phyloP scores from a whole-genome alignment of 2,329 filamentous ascomycete genomes.

The Seiridium cupressi region DNA sequence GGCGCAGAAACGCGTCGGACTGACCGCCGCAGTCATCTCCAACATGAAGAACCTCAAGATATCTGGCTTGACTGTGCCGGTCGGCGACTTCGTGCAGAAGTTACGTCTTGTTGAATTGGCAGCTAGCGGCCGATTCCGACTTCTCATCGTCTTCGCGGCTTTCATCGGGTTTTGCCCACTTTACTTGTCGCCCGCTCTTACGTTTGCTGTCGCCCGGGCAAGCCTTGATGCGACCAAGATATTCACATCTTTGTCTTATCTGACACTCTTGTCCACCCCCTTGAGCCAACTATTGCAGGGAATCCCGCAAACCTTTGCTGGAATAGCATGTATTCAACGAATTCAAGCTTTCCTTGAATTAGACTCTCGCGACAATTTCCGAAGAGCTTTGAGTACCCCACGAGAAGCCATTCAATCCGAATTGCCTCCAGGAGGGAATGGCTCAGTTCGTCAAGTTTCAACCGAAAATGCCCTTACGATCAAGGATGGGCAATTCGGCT shows the following conservation, averaged over 20 bases:
- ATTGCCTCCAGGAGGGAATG: neutral
- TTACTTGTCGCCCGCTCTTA: constrained; percentile 22
- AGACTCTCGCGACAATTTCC: constrained; percentile 24
- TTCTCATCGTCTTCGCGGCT: constrained; percentile 31
- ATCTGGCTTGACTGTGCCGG: constrained; percentile 30
- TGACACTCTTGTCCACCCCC: constrained; percentile 35
- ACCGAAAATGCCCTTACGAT: constrained; percentile 15
- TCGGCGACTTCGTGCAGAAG: constrained; percentile 26
- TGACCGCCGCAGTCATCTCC: constrained; percentile 31
- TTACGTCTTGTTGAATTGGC: constrained; percentile 34
- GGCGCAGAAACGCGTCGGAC: constrained; percentile 29
- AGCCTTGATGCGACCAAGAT: constrained; percentile 24
- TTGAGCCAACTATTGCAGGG: constrained; percentile 36
- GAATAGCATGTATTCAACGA: constrained; percentile 36
- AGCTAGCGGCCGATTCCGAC: constrained; percentile 32
- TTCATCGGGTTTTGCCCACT: constrained; percentile 21
- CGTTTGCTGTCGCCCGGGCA: constrained; percentile 27
- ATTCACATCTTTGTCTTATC: constrained; percentile 41
- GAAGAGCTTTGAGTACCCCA: constrained; percentile 1
- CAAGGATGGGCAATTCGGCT: constrained; percentile 30
- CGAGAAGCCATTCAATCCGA: neutral
- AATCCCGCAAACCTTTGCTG: constrained; percentile 34
- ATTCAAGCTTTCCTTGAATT: constrained; percentile 35
- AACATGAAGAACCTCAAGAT: constrained; percentile 42
- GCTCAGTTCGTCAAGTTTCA: neutral